Conservation (phyloP, 2,329 filamentous ascomycete genomes). For the Chrysoporthe austroafricana region DNA sequence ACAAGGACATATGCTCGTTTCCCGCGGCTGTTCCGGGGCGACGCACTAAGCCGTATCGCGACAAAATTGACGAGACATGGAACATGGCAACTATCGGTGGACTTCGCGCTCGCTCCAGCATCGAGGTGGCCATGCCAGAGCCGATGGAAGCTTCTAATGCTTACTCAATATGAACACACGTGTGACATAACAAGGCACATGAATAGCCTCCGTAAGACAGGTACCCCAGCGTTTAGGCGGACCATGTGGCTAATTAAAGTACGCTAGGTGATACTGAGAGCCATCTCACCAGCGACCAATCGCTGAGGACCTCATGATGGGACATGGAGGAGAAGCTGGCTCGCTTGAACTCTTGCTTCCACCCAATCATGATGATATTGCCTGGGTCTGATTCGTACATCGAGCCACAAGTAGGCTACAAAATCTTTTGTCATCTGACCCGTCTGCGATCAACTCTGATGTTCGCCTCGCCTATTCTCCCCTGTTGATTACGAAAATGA, state of each 20-base stretch:
- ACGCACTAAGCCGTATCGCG: constrained; percentile 43
- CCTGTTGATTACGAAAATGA: background rate
- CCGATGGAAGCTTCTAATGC: background rate
- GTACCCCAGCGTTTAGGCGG: background rate
- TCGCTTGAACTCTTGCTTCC: constrained; percentile 7
- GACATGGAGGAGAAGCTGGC: background rate
- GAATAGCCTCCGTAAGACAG: background rate
- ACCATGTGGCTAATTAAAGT: background rate
- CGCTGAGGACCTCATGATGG: background rate
- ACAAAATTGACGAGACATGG: constrained; percentile 44
- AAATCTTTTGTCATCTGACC: constrained; percentile 6
- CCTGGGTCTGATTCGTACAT: constrained; percentile 7
- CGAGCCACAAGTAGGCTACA: constrained; percentile 13
- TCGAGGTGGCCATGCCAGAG: background rate
- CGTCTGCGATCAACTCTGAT: background rate
- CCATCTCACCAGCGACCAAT: background rate
- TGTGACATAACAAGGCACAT: constrained; percentile 7
- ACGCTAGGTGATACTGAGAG: background rate
- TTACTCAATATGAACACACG: background rate
- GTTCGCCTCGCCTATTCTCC: constrained; percentile 1
- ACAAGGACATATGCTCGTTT: background rate
- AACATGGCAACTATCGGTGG: constrained; percentile 2
- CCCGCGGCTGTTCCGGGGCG: constrained; percentile 15
- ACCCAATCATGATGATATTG: background rate
- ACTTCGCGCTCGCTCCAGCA: background rate